Base-by-base conservation (phyloP, 2,329 filamentous ascomycete genomes). In the Ophiostoma sp. region DNA sequence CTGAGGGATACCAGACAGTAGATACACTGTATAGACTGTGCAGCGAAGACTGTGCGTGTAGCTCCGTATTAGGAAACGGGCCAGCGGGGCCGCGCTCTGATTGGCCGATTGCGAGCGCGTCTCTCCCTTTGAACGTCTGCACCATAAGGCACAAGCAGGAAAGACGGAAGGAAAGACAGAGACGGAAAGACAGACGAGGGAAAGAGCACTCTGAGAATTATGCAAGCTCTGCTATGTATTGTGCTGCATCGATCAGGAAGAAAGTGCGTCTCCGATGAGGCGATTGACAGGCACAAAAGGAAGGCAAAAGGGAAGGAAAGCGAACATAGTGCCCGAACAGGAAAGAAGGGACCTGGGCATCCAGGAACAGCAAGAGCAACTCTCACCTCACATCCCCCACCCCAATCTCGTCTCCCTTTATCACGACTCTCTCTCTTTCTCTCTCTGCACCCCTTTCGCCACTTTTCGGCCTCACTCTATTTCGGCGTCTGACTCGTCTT, bases 321-420 rank as follows among this genome's bases (percentile, higher is more conserved):
- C 7, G 57, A 35, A 11, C 13, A 35, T 1, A 64, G 57, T 10
- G 10, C 33, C 33, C 11, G 60, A 36, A 64, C 20, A 35, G 33
- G 60, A 20, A 35, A 57, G 52, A 57, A 57, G 52, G 52, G 52
- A 11, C 52, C n/a, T 11, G 52, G 23, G 7, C 52, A 27, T 57
- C 60, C 60, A 64, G 60, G 60, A 65, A 65, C 62, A 65, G 62
- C 10, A 65, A 11, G 62, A 65, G 62, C 62, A 20, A 65, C 62
- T 39, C 31, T 64, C 31, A 15, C 60, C 39, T 36, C n/a, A n/a
- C n/a, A n/a, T 3, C 23, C 52, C 52, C 52, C 52, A 57, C 52
- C 52, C 23, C 3, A 57, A 57, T 57, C 52, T 57, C n/a, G 27
- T 23, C 57, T 62, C 62, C 62, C 62, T 65, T 39, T 23, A 39